Percentiles rank a stretch among this genome's conserved stretches.
Conservation (phyloP, 352 stramenopile genomes). For the Globisporangium nunn region DNA sequence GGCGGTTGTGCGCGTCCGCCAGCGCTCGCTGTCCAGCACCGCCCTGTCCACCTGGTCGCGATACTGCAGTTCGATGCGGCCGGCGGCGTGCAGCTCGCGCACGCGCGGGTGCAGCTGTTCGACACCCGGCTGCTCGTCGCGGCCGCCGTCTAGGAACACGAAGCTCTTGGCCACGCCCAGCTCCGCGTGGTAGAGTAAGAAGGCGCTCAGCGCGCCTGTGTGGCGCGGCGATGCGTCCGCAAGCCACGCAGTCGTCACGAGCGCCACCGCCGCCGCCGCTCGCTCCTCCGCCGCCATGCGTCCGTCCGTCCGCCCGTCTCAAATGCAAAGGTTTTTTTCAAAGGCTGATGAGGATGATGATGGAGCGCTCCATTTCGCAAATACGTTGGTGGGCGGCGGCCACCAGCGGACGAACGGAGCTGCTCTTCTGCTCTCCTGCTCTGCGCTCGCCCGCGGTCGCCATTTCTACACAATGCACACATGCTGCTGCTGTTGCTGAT, state of each 20-base stretch:
- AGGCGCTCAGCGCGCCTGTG: conserved; percentile 22
- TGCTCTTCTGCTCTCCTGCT: neutral
- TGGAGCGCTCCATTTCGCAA: too few species aligned
- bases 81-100: conserved; percentile 4
- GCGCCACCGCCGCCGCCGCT: conserved; percentile 11
- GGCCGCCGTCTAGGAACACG: conserved; percentile 29
- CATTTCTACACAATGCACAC: conserved; percentile 6
- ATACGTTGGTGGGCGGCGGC: too few species aligned
- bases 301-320: too few species aligned
- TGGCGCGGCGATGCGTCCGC: conserved; percentile 6
- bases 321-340: too few species aligned
- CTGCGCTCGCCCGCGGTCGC: neutral
- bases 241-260: conserved; percentile 38
- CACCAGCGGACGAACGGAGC: too few species aligned
- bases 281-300: too few species aligned
- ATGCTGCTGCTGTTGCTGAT: neutral
- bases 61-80: conserved; percentile 24
- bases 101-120: conserved; percentile 12
- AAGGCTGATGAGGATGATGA: too few species aligned
- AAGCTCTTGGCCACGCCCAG: conserved; percentile 27
- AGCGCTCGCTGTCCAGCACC: neutral
- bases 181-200: conserved; percentile 29
- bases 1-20: neutral
- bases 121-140: conserved; percentile 11
- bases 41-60: neutral